Conservation (phyloP, 164 flowering plant genomes). For the Tetrastigma voinierianum region DNA sequence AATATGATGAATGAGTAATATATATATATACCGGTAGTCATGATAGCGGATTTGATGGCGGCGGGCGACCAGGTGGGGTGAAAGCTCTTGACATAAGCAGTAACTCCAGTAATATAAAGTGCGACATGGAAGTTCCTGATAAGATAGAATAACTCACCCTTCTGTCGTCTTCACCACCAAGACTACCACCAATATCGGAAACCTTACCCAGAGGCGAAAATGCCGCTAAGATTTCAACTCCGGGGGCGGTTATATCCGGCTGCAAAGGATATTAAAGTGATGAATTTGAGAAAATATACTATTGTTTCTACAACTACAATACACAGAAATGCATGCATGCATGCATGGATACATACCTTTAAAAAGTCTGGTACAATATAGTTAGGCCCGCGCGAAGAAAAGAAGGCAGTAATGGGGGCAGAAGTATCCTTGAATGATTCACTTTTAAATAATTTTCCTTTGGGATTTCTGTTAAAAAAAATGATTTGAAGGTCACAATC, state of each 20-base stretch:
- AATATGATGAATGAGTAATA: too few species aligned
- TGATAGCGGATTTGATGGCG: too few species aligned
- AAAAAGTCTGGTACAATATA: neutral
- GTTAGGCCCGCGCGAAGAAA: conserved; percentile 22
- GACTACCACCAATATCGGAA: neutral
- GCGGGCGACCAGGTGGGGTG: too few species aligned
- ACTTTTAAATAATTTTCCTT: conserved; percentile 13
- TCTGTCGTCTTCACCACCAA: neutral
- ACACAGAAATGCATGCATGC: too few species aligned
- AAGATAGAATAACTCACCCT: conserved; percentile 1
- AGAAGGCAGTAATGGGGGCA: conserved; percentile 13
- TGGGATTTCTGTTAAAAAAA: conserved; percentile 13
- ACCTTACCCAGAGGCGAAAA: neutral
- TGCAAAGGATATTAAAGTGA: conserved; percentile 1
- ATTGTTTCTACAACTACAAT: too few species aligned
- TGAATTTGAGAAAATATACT: neutral
- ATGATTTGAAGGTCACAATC: too few species aligned
- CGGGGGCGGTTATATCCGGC: conserved; percentile 19
- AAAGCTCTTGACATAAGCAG: too few species aligned
- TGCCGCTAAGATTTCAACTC: conserved; percentile 8
- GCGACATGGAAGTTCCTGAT: too few species aligned
- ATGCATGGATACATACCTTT: conserved; percentile 5
- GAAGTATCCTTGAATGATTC: neutral
- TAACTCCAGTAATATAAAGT: too few species aligned
- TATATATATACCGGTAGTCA: too few species aligned